Base-by-base conservation (phyloP, 2,329 filamentous ascomycete species). In the Aspergillus brasiliensis region DNA sequence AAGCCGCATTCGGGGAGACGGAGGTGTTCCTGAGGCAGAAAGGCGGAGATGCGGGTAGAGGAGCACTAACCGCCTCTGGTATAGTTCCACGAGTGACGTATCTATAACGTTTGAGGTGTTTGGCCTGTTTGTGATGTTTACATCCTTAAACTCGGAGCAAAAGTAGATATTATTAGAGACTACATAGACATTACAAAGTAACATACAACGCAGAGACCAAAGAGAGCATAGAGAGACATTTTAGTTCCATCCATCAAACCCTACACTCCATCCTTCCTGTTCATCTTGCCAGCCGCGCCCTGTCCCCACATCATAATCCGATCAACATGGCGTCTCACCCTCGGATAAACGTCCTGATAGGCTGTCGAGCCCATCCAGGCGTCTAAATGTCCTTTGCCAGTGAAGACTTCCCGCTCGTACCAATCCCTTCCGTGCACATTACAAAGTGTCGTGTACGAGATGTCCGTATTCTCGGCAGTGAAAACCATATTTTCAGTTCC, bases 361-460 rank as follows among this genome's bases (percentile, higher is more conserved):
- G 52, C 52, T n/a, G 23, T 44, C 38, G 52, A 17, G 13, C 52
- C 52, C 52, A 55, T 55, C 52, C 52, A 55, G 15, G 52, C 52
- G 8, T 55, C 52, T 6, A 55, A 40, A 28, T 55, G 52, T 2
- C 52, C 52, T 15, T 19, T 44, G 37, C 52, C 52, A 8, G n/a
- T 21, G 25, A 55, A 55, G 21, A 55, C 52, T 27, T 55, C 52
- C 15, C 52, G 38, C 37, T 55, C 52, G 37, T 47, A 55, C 52
- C 52, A 55, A 15, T 55, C 52, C 52, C 52, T 25, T 8, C 52
- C 52, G n/a, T 55, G 52, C 1, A 28, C 40, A 19, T 55, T 55
- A 27, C 52, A 55, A 7, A 55, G 38, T 8, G 52, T 55, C 23
- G 52, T 55, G 8, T 55, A 55, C 11, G 52, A 55, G n/a, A 44